Percentiles rank a stretch among this genome's conserved stretches.
These are phyloP conservation scores for Penicillium thymicola DNA, from an alignment of 2,329 filamentous ascomycete genomes.

Conservation along the genomic window DNA sequence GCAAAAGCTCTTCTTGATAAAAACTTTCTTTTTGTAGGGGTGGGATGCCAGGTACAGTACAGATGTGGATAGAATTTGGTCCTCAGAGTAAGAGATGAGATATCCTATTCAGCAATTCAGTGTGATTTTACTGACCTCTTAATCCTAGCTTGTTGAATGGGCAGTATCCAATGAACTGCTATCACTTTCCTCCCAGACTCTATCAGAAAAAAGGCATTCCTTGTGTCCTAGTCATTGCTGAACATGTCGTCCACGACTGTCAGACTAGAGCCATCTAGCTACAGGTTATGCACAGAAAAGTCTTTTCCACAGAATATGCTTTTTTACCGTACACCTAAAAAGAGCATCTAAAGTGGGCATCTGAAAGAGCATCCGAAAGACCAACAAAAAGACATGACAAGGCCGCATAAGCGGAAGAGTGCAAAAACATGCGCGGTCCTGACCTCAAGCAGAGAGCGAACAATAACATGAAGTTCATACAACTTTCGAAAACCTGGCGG, in stretches of 20 bases:
- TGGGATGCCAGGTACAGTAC: slow-evolving; percentile 7
- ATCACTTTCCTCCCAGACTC: slow-evolving; percentile 2
- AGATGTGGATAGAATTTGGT: slow-evolving; percentile 1
- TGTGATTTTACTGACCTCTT: background rate
- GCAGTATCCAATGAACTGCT: slow-evolving; percentile 9
- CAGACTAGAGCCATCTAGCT: background rate
- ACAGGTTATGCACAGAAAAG: too few species aligned
- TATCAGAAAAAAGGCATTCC: slow-evolving; percentile 2
- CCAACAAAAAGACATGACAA: too few species aligned
- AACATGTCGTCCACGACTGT: background rate
- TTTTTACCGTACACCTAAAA: too few species aligned
- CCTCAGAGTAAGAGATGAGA: slow-evolving; percentile 4
- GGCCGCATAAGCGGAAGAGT: too few species aligned
- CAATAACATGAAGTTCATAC: too few species aligned
- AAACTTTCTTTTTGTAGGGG: slow-evolving; percentile 4
- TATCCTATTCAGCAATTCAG: background rate
- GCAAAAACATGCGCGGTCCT: too few species aligned
- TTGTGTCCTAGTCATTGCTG: background rate
- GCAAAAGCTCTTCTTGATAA: background rate
- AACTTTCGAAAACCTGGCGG: too few species aligned
- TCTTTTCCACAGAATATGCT: too few species aligned
- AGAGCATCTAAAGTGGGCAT: too few species aligned
- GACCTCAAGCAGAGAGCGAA: too few species aligned
- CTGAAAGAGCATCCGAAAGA: too few species aligned
- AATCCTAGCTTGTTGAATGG: slow-evolving; percentile 1